These are phyloP conservation scores for Eudorina sp. DNA, from an alignment of 139 green algal genomes.

Conservation along the genomic window DNA sequence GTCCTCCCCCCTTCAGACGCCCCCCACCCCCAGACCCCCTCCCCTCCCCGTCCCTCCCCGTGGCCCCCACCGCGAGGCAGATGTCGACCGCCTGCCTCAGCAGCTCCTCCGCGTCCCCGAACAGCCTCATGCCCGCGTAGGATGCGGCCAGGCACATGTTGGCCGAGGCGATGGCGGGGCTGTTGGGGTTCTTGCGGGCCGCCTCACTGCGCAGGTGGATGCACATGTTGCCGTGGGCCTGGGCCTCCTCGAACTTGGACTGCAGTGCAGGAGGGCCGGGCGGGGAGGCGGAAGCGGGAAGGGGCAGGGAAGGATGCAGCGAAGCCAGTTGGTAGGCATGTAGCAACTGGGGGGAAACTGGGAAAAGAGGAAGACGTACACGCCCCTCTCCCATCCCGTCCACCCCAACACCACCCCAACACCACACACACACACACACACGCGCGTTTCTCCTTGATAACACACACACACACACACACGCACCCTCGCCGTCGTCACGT, in stretches of 20 bases:
- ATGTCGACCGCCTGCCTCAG: conserved; percentile 38
- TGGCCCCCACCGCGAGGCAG: conserved; percentile 23
- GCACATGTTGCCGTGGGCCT: conserved; percentile 48
- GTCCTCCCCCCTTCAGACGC: not conserved
- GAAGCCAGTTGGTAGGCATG: no score
- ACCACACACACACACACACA: no score
- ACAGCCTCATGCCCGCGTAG: conserved; percentile 30
- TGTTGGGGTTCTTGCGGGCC: conserved; percentile 8
- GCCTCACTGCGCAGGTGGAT: conserved; percentile 40
- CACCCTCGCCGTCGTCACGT: no score
- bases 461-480: no score
- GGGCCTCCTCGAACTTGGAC: conserved; percentile 46
- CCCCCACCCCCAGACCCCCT: no score
- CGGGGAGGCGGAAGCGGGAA: not conserved
- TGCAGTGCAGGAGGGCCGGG: not conserved
- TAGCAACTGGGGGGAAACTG: not conserved
- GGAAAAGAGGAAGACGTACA: not conserved
- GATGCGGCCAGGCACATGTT: conserved; percentile 47
- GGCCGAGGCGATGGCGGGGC: conserved; percentile 37
- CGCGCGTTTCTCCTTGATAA: no score
- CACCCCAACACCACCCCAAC: no score
- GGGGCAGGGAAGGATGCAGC: not conserved
- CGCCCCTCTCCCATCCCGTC: no score
- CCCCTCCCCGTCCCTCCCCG: no score
- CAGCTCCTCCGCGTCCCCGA: conserved; percentile 45